Evolutionary conservation across 805 yeast genomes (phyloP).

Genomic region (Candida andamanensis): DNA sequence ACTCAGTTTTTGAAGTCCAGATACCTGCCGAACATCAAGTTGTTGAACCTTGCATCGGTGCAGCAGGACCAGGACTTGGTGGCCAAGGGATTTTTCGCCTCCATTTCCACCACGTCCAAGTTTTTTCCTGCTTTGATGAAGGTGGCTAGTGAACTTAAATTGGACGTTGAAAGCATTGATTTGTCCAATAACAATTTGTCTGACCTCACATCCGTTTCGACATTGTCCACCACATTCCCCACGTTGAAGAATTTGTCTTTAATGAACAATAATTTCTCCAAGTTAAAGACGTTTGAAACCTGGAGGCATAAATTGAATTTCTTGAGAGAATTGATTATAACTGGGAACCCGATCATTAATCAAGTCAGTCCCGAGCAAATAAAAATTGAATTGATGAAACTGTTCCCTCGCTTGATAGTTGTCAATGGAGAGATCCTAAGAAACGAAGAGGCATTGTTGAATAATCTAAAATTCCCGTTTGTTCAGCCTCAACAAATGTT

Average conservation of each 20-base stretch:
- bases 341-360: constrained; percentile 68
- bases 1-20: constrained; percentile 58
- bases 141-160: constrained; percentile 52
- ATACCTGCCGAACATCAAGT: constrained; percentile 56
- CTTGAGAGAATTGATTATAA: constrained; percentile 71
- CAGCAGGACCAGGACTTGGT: constrained; percentile 57
- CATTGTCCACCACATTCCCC: constrained; percentile 74
- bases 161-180: constrained; percentile 68
- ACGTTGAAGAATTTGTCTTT: constrained; percentile 71
- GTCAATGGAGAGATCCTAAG: constrained; percentile 76
- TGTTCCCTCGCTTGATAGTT: constrained; percentile 76
- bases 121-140: constrained; percentile 88
- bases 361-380: constrained; percentile 34
- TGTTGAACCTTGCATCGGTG: constrained; percentile 67
- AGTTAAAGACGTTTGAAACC: constrained; percentile 55
- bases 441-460: constrained; percentile 56
- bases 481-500: constrained; percentile 58
- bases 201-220: constrained; percentile 54
- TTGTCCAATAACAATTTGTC: constrained; percentile 54
- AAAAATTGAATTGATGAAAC: constrained; percentile 56
- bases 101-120: constrained; percentile 62
- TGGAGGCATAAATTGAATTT: constrained; percentile 73
- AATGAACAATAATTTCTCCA: constrained; percentile 64
- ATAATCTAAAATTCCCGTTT: constrained; percentile 53
- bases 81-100: constrained; percentile 59